Evolutionary conservation across 1,284 basidiomycete genomes (phyloP).

Genomic region (Hortiboletus rubellus): DNA sequence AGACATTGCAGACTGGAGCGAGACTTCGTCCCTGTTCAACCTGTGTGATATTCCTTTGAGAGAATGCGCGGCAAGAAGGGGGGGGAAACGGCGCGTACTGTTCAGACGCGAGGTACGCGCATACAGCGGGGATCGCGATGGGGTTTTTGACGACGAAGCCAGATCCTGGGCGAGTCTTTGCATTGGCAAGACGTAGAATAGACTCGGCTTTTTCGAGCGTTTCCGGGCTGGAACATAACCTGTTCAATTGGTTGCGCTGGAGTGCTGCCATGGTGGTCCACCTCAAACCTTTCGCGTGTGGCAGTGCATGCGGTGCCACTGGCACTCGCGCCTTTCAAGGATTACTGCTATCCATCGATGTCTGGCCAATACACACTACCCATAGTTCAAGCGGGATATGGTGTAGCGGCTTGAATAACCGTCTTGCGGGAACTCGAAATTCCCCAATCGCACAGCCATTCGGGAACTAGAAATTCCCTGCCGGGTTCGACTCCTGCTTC

Average conservation of each 20-base stretch:
- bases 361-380: no score
- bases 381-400: no score
- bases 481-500: no score
- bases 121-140: slow-evolving; percentile 27
- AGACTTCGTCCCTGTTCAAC: slow-evolving; percentile 30
- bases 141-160: slow-evolving; percentile 28
- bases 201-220: slow-evolving; percentile 24
- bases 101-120: slow-evolving; percentile 35
- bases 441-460: no score
- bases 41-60: slow-evolving; percentile 5
- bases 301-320: no score
- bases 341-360: no score
- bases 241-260: slow-evolving; percentile 19
- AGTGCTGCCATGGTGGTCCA: slow-evolving; percentile 20
- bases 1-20: slow-evolving; percentile 25
- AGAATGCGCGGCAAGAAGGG: neutral
- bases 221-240: slow-evolving; percentile 23
- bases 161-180: slow-evolving; percentile 29
- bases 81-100: slow-evolving; percentile 19
- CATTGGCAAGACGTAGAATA: slow-evolving; percentile 23
- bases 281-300: no score
- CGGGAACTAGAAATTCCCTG: no score
- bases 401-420: no score
- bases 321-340: no score
- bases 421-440: no score